Conservation (phyloP, 805 yeast species). For the Clavispora carvajalis region DNA sequence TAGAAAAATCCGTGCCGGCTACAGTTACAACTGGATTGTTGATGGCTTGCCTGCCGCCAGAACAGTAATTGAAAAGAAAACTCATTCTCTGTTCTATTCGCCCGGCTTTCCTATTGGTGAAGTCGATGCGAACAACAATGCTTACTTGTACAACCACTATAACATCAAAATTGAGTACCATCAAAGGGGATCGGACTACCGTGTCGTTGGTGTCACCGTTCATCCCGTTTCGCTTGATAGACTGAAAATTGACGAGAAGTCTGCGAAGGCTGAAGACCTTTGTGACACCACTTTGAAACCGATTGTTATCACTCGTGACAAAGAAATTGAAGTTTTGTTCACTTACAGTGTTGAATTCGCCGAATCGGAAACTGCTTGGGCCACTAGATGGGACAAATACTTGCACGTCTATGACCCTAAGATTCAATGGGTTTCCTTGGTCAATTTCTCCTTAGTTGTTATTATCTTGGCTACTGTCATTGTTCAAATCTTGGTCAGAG, state of each 20-base stretch:
- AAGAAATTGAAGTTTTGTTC: slow-evolving; percentile 58
- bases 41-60: slow-evolving; percentile 95
- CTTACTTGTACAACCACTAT: slow-evolving; percentile 76
- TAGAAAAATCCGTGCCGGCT: slow-evolving; percentile 75
- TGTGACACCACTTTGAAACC: slow-evolving; percentile 33
- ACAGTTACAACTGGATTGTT: slow-evolving; percentile 84
- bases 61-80: slow-evolving; percentile 48
- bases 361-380: slow-evolving; percentile 79
- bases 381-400: slow-evolving; percentile 98
- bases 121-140: slow-evolving; percentile 50
- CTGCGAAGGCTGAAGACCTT: slow-evolving; percentile 20
- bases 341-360: slow-evolving; percentile 80
- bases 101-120: slow-evolving; percentile 78
- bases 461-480: slow-evolving; percentile 70
- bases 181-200: slow-evolving; percentile 58
- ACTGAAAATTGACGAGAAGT: slow-evolving; percentile 16
- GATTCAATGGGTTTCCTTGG: slow-evolving; percentile 92
- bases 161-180: slow-evolving; percentile 81
- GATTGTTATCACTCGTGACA: slow-evolving; percentile 45
- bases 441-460: slow-evolving; percentile 81
- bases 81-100: slow-evolving; percentile 62
- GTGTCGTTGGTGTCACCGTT: slow-evolving; percentile 89
- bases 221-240: slow-evolving; percentile 56
- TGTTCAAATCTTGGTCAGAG: slow-evolving; percentile 70
- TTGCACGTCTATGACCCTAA: slow-evolving; percentile 86